Base-by-base conservation (phyloP, 2,329 filamentous ascomycete species). In the Dactylellina haptotyla region DNA sequence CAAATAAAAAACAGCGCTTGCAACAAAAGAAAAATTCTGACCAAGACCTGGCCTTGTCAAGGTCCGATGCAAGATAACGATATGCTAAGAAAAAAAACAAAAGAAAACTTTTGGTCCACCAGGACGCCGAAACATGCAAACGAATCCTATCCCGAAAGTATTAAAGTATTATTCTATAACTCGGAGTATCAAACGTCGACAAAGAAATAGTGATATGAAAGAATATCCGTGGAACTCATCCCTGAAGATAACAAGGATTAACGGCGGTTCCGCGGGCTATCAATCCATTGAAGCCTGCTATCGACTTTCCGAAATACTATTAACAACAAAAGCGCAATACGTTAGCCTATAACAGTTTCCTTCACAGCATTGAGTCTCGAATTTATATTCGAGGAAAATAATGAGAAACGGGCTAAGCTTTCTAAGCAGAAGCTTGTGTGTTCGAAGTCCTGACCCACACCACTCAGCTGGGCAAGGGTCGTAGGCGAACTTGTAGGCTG, bases 271-370 rank as follows among this genome's bases (percentile, higher is more conserved):
- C 41, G 51, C 4, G 43, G 53, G 34, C 39, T 53, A 12, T 66
- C 54, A 26, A 51, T 45, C 69, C 69, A 73, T 4, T 66, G 61
- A 1, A 66, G 30, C 16, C 30, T 37, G 16, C 54, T 57, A 39
- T 73, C 61, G 14, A 66, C 69, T n/a, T 66, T 66, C 12, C 69
- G 69, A n/a, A 73, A 73, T 14, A 73, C 69, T 73, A 41, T 43
- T n/a, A n/a, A 46, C 10, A 23, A n/a, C 14, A 41, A 48, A 46
- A 48, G 12, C 54, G 41, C 16, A 43, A 56, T 37, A 48, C 23
- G 61, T 65, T 65, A 65, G 61, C 61, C n/a, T 30, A 12, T 14
- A 39, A 34, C 23, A 18, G 14, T 48, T 20, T 14, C 37, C 25
- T 26, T 12, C n/a, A n/a, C n/a, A n/a, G n/a, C n/a, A n/a, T n/a